Percentiles rank a stretch among this genome's conserved stretches.
These are phyloP conservation scores for Carpediemonas membranifera DNA, from an alignment of 78 protist genomes.

Conservation along the genomic window DNA sequence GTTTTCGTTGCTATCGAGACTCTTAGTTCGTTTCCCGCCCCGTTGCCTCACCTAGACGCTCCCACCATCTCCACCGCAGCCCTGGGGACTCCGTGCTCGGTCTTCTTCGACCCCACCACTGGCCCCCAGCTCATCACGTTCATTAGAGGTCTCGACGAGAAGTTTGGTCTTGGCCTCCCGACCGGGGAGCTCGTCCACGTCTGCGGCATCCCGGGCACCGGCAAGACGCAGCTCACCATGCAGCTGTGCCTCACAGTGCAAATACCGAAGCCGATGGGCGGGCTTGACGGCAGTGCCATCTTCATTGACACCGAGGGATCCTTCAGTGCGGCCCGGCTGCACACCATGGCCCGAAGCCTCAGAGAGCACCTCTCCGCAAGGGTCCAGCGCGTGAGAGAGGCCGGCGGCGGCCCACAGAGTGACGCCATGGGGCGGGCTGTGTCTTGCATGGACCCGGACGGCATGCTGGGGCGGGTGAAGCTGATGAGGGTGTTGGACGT, in stretches of 20 bases:
- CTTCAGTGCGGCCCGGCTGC: not conserved
- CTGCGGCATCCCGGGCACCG: constrained; percentile 38
- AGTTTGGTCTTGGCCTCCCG: too few relatives aligned
- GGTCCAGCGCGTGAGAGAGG: not conserved
- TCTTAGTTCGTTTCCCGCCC: too few relatives aligned
- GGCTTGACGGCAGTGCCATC: constrained; percentile 23
- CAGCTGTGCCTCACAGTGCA: constrained; percentile 33
- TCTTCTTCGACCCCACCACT: too few relatives aligned
- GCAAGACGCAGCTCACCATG: constrained; percentile 37
- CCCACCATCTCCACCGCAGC: too few relatives aligned
- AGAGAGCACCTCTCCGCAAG: not conserved
- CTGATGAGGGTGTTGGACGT: constrained; percentile 1
- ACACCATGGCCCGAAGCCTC: not conserved
- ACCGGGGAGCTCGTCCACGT: too few relatives aligned
- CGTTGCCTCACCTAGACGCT: too few relatives aligned
- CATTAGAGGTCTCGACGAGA: too few relatives aligned
- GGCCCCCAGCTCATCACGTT: too few relatives aligned
- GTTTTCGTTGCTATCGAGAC: too few relatives aligned
- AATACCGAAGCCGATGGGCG: constrained; percentile 13
- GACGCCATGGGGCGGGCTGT: not conserved
- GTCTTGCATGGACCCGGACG: not conserved
- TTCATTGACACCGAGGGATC: constrained; percentile 39
- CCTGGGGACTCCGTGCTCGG: too few relatives aligned
- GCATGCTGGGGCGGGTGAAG: constrained; percentile 4
- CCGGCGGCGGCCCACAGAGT: not conserved